Conservation (phyloP, 805 yeast genomes). For the Ogataea haglerorum region DNA sequence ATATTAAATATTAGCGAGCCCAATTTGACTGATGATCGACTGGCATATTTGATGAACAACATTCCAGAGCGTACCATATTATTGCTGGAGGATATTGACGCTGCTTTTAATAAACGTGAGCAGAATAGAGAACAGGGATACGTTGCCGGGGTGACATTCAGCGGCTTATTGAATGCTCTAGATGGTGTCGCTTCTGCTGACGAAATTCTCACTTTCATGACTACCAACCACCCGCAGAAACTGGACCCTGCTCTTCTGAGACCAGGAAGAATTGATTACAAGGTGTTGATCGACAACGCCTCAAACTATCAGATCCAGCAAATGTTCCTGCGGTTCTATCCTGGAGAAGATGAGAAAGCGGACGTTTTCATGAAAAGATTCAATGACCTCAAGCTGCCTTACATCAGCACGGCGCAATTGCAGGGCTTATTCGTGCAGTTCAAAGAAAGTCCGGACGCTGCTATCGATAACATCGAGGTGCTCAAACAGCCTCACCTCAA, state of each 20-base stretch:
- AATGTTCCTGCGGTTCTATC: constrained; percentile 89
- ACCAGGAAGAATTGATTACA: constrained; percentile 92
- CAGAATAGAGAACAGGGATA: constrained; percentile 77
- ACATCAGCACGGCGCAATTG: constrained; percentile 85
- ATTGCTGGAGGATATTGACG: constrained; percentile 89
- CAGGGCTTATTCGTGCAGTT: constrained; percentile 95
- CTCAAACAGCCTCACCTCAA: constrained; percentile 36
- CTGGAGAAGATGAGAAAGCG: constrained; percentile 50
- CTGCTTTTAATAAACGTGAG: constrained; percentile 83
- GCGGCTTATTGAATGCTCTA: constrained; percentile 87
- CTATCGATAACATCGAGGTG: constrained; percentile 60
- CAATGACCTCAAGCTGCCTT: constrained; percentile 44
- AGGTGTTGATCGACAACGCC: constrained; percentile 84
- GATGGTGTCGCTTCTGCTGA: constrained; percentile 98
- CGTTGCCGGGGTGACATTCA: constrained; percentile 87
- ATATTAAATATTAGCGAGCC: constrained; percentile 86
- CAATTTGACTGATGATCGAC: constrained; percentile 88
- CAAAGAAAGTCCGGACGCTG: constrained; percentile 75
- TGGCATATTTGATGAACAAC: constrained; percentile 94
- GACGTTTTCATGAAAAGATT: constrained; percentile 48
- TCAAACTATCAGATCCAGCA: constrained; percentile 68
- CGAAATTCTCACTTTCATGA: constrained; percentile 95
- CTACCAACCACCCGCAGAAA: constrained; percentile 94
- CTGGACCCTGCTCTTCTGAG: constrained; percentile 90
- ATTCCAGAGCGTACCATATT: constrained; percentile 86